These are phyloP conservation scores for Chlorella variabilis DNA, from an alignment of 163 green algal species.

Conservation along the genomic window DNA sequence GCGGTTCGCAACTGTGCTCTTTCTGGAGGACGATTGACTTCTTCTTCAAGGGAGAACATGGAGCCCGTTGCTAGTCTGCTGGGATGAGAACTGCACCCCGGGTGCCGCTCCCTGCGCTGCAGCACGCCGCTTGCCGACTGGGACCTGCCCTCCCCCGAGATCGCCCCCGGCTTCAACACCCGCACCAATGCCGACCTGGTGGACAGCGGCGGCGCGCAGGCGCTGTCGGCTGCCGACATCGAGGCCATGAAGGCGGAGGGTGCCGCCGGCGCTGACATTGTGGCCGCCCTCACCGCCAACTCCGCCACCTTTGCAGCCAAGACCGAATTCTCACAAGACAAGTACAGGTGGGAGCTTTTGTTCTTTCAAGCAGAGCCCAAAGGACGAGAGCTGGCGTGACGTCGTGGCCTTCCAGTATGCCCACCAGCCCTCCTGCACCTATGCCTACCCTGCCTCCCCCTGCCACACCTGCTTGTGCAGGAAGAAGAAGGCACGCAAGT, in stretches of 20 bases:
- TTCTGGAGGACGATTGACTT: no score
- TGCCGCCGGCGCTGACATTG: constrained; percentile 73
- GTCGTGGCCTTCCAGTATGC: no score
- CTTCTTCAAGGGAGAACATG: no score
- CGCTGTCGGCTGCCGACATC: constrained; percentile 51
- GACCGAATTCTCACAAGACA: constrained; percentile 90
- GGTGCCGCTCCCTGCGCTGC: neutral
- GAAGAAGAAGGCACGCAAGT: constrained; percentile 88
- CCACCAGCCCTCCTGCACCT: no score
- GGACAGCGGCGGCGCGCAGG: constrained; percentile 3
- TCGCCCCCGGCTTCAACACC: constrained; percentile 35
- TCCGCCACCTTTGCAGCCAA: constrained; percentile 83
- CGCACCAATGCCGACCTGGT: constrained; percentile 8
- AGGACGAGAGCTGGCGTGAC: no score
- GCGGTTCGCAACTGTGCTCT: no score
- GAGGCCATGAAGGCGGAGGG: constrained; percentile 44
- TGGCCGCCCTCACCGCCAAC: constrained; percentile 75
- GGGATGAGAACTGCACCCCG: neutral
- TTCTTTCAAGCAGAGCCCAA: no score
- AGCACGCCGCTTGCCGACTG: constrained; percentile 55
- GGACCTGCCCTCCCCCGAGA: constrained; percentile 56
- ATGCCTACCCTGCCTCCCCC: no score
- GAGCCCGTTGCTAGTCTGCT: no score
- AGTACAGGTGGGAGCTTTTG: constrained; percentile 68
- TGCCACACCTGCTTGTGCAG: constrained; percentile 38